Base-by-base conservation (phyloP, 2,329 filamentous ascomycete genomes). In the Pestalotiopsis sp. region DNA sequence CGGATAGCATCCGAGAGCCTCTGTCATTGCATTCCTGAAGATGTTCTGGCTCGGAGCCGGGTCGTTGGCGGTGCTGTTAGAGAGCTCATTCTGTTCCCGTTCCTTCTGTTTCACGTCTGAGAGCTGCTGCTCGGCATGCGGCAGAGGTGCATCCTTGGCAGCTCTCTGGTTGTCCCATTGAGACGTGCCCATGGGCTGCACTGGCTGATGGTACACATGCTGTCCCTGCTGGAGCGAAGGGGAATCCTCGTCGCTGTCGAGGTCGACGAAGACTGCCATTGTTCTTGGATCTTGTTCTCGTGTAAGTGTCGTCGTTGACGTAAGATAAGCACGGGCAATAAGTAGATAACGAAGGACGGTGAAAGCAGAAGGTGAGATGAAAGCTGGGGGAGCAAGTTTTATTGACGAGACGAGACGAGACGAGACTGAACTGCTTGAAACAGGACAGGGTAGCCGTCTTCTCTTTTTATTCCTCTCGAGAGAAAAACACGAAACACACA, bases 1-100 rank as follows among this genome's bases (percentile, higher is more conserved):
- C 89, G 89, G 89, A 85, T 91, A 91, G 83, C 88, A 91, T 79
- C 87, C 87, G 79, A 92, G 81, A 77, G 88, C 87, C 77, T 86
- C 85, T 71, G 88, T 87, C 81, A 90, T 86, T 73, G 83, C 82
- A 81, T 87, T 89, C 78, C 84, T 79, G 75, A 90, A 90, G 67
- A 82, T 86, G 76, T 85, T 84, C 73, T 80, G 77, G 73, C 71
- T 72, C 70, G 75, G 20, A 17, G 57, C 39, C 52, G 64, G 39
- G 56, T 13, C 36, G 23, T 45, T 45, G 64, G 25, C 31, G 17
- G 23, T 66, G 49, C 49, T 66, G 63, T 20, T 66, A 49, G 63
- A 66, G 63, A 66, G 63, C 63, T 66, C 63, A 66, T 56, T 56
- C 14, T 58, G 23, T 57, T 66, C 36, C 20, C n/a, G 36, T 57